Evolutionary conservation across 169 alveolate genomes (phyloP).

Genomic region (Besnoitia besnoiti): DNA sequence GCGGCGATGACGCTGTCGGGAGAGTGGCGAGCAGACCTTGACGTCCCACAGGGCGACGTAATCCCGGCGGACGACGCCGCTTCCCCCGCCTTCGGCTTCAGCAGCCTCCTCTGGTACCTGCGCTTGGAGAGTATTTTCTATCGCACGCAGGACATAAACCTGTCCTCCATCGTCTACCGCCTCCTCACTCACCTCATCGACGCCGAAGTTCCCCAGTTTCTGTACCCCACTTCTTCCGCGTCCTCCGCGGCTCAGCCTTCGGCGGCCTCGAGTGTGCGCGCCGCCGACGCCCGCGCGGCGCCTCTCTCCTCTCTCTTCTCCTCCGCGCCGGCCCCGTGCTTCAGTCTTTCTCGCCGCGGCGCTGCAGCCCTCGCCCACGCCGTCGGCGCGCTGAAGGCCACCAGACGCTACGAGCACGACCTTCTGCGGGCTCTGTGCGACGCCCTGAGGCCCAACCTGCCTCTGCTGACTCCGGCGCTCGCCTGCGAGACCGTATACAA

Average conservation of each 20-base stretch:
- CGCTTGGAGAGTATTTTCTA: conserved; percentile 6
- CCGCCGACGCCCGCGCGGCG: not conserved
- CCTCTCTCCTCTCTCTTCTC: not conserved
- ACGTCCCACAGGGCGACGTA: not conserved
- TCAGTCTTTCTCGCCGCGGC: not conserved
- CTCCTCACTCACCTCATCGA: not conserved
- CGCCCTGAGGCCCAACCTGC: not conserved
- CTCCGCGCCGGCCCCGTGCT: not conserved
- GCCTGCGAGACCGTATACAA: conserved; percentile 2
- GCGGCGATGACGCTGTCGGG: not conserved
- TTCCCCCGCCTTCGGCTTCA: conserved; percentile 14
- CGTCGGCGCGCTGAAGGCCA: not conserved
- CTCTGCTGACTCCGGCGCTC: not conserved
- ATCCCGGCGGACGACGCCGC: not conserved
- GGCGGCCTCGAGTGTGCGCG: not conserved
- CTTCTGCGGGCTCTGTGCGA: not conserved
- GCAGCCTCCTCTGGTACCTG: conserved; percentile 1
- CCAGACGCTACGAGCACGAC: conserved; percentile 7
- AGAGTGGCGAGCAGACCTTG: not conserved
- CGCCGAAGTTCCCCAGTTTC: not conserved
- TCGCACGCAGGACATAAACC: not conserved
- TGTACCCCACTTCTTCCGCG: not conserved
- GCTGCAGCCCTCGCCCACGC: conserved; percentile 9
- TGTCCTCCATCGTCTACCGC: not conserved
- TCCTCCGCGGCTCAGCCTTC: not conserved